Base-by-base conservation (phyloP, 2,329 filamentous ascomycete genomes). In the Xylariaceae sp. region DNA sequence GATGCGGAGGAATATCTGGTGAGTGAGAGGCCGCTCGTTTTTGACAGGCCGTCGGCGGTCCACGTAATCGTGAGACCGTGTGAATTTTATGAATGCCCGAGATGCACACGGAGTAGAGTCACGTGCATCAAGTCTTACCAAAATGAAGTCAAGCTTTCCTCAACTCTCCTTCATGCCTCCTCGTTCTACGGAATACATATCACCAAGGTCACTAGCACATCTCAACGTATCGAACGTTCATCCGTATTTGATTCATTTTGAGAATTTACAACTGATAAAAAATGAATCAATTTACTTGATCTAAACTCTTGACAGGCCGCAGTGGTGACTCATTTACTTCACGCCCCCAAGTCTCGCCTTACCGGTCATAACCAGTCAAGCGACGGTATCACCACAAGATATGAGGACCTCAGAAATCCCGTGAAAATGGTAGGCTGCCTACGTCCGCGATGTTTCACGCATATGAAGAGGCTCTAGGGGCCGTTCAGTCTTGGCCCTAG, bases 381-480 rank as follows among this genome's bases (percentile, higher is more conserved):
- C 37, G 23, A 47, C 39, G 42, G 51, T 54, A 15, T 15, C 47
- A 54, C 45, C 18, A 18, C 37, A 57, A 49, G 18, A 51, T 47
- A n/a, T 6, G 17, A 45, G 37, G 37, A 9, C 35, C 10, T 30
- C 23, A 30, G 42, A 18, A 50, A 34, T n/a, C 34, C 53, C 53
- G 49, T 51, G 37, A 47, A 18, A 13, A 53, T 44, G 5, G 47
- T 51, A 53, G 55, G 59, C 55, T 55, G 39, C 51, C 45, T 42
- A 39, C 55, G 51, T 51, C 17, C 39, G 35, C 13, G 23, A 49
- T 3, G 42, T 52, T 6, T 37, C 30, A 57, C 23, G 54, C 18
- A 49, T 15, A 13, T 10, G 2, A 2, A 1, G 23, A 5, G 23
- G 23, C 23, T 30, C 23, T 30, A 39, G n/a, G 49, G 50, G 50